Conservation (phyloP, 2,329 filamentous ascomycete species). For the Pseudogymnoascus destructans region DNA sequence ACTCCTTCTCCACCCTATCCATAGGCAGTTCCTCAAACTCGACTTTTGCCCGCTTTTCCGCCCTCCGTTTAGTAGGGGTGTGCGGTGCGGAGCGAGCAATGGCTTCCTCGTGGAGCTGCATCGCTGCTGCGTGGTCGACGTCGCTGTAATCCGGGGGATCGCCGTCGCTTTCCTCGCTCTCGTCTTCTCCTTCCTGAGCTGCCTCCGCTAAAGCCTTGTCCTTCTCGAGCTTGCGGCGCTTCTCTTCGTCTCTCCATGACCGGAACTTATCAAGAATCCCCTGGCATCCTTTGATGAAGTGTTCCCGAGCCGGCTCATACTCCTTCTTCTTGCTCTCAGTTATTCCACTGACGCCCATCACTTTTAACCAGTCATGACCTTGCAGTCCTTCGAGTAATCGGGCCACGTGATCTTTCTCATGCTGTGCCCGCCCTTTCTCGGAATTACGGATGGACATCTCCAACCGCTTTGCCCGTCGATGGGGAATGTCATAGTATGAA, state of each 20-base stretch:
- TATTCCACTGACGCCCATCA: slow-evolving; percentile 72
- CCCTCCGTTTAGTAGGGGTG: slow-evolving; percentile 16
- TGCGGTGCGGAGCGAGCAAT: slow-evolving; percentile 22
- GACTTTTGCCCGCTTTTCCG: slow-evolving; percentile 26
- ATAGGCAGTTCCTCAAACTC: slow-evolving; percentile 15
- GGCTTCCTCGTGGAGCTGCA: slow-evolving; percentile 49
- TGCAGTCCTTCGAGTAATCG: slow-evolving; percentile 67
- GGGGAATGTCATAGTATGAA: slow-evolving; percentile 38
- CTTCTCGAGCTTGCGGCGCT: slow-evolving; percentile 33
- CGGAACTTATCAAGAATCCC: slow-evolving; percentile 77
- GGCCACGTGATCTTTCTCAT: slow-evolving; percentile 53
- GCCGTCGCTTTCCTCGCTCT: slow-evolving; percentile 29
- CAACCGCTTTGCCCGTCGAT: slow-evolving; percentile 45
- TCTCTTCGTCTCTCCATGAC: slow-evolving; percentile 81
- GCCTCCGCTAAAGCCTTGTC: slow-evolving; percentile 9
- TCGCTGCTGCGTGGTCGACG: slow-evolving; percentile 56
- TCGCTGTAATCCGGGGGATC: slow-evolving; percentile 54
- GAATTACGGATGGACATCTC: slow-evolving; percentile 51
- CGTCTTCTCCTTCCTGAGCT: slow-evolving; percentile 16
- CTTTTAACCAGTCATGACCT: slow-evolving; percentile 82
- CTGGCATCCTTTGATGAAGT: slow-evolving; percentile 75
- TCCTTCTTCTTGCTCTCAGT: slow-evolving; percentile 77
- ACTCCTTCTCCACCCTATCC: slow-evolving; percentile 39
- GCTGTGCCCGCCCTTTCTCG: slow-evolving; percentile 51
- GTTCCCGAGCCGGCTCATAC: slow-evolving; percentile 71